phyloP scores from a whole-genome alignment of 345 rosid genomes.

The Brassica carinata region DNA sequence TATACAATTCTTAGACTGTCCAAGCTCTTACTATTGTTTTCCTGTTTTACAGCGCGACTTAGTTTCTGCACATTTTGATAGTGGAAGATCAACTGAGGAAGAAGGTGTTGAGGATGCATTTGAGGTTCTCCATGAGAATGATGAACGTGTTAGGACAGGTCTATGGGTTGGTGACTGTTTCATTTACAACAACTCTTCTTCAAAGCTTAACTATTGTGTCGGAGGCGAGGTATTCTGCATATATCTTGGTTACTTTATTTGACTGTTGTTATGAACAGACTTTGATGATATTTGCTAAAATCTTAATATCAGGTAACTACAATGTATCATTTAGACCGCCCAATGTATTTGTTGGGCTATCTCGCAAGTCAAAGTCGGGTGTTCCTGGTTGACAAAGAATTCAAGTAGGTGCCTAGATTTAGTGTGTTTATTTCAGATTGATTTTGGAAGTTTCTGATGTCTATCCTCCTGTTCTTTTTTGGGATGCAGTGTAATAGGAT shows the following conservation, averaged over 20 bases:
- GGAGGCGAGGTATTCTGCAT: constrained; percentile 87
- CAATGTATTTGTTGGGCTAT: constrained; percentile 98
- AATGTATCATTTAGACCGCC: constrained; percentile 98
- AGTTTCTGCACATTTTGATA: constrained; percentile 84
- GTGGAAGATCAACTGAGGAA: constrained; percentile 88
- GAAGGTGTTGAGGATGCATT: constrained; percentile 99
- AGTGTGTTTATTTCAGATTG: constrained; percentile 17
- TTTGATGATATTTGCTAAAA: not conserved
- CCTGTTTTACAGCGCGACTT: constrained; percentile 72
- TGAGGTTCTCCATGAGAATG: constrained; percentile 96
- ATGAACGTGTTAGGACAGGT: constrained; percentile 99
- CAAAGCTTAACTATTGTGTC: constrained; percentile 99
- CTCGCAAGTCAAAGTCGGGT: constrained; percentile 98
- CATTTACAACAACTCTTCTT: constrained; percentile 92
- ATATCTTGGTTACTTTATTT: constrained; percentile 17
- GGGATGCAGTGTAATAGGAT: constrained; percentile 72
- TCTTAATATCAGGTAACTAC: constrained; percentile 71
- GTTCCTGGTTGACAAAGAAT: constrained; percentile 95
- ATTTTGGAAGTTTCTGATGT: constrained; percentile 25
- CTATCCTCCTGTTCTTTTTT: constrained; percentile 5
- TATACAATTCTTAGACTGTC: not conserved
- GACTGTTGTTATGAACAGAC: constrained; percentile 4
- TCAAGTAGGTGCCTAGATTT: constrained; percentile 63
- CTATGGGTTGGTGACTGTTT: constrained; percentile 99
- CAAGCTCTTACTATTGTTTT: constrained; percentile 19